Conservation (phyloP, 208 protist species). For the Balamuthia mandrillaris region DNA sequence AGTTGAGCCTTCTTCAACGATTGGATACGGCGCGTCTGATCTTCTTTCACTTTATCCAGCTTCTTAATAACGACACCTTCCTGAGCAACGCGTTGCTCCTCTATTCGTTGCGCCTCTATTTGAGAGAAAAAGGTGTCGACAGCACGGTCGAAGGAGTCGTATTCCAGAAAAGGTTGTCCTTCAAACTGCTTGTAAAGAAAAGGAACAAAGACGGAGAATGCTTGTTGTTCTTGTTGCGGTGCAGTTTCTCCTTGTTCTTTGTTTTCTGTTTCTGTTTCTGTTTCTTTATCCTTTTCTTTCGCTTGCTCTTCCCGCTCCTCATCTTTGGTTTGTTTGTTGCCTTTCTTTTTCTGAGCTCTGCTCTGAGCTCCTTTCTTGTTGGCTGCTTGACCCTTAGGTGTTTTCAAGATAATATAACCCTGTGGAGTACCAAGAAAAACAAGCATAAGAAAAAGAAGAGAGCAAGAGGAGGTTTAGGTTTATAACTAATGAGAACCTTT, state of each 20-base stretch:
- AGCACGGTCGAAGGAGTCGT: constrained; percentile 80
- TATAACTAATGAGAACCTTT: background rate
- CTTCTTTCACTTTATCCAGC: constrained; percentile 80
- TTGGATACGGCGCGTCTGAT: background rate
- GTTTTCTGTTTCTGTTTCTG: no score
- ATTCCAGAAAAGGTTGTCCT: constrained; percentile 35
- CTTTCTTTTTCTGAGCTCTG: no score
- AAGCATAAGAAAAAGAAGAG: no score
- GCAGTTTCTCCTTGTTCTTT: background rate
- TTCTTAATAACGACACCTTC: constrained; percentile 78
- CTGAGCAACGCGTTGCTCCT: constrained; percentile 50
- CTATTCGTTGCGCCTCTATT: constrained; percentile 77
- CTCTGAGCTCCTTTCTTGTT: no score
- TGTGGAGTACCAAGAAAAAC: no score
- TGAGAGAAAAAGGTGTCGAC: constrained; percentile 89
- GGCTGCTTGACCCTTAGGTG: no score
- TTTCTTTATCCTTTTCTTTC: no score
- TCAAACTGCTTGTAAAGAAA: constrained; percentile 79
- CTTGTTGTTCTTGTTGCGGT: background rate
- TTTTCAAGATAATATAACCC: no score
- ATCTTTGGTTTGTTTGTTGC: no score
- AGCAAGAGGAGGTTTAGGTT: background rate
- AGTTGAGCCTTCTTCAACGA: background rate
- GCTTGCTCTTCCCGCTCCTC: background rate
- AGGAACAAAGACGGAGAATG: constrained; percentile 62